phyloP scores from a whole-genome alignment of 306 rosid genomes.

The Fragaria vesca region DNA sequence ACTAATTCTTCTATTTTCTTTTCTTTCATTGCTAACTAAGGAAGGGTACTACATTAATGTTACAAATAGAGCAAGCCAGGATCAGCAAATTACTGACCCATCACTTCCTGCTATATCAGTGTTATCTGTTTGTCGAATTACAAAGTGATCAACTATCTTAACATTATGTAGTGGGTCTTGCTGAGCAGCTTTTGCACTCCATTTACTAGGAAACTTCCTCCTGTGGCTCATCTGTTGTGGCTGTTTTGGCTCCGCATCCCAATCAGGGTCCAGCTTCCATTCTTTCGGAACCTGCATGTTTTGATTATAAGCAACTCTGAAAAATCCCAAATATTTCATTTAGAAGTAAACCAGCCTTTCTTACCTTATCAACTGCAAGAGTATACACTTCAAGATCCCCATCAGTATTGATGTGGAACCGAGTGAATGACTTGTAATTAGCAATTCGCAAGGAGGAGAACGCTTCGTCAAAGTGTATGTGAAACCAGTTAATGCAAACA shows the following conservation, averaged over 20 bases:
- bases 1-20: background rate
- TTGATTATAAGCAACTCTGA: background rate
- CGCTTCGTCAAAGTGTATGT: conserved; percentile 95
- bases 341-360: background rate
- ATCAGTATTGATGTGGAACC: conserved; percentile 63
- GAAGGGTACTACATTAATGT: conserved; percentile 17
- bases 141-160: conserved; percentile 82
- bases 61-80: conserved; percentile 28
- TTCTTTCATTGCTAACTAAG: conserved; percentile 19
- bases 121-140: conserved; percentile 48
- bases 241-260: conserved; percentile 48
- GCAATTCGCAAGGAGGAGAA: conserved; percentile 96
- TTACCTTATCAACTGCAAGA: conserved; percentile 91
- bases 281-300: conserved; percentile 50
- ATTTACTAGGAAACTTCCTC: conserved; percentile 50
- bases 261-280: conserved; percentile 59
- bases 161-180: conserved; percentile 82
- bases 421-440: conserved; percentile 86
- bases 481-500: conserved; percentile 93
- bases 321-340: background rate
- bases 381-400: conserved; percentile 97
- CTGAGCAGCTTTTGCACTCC: conserved; percentile 55
- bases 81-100: conserved; percentile 51
- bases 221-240: conserved; percentile 41
- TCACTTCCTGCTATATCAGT: conserved; percentile 28